A percentile compares a stretch with the other conserved stretches of the same genome.
Evolutionary conservation across 306 rosid species (phyloP).

Genomic region (Trifolium dubium): DNA sequence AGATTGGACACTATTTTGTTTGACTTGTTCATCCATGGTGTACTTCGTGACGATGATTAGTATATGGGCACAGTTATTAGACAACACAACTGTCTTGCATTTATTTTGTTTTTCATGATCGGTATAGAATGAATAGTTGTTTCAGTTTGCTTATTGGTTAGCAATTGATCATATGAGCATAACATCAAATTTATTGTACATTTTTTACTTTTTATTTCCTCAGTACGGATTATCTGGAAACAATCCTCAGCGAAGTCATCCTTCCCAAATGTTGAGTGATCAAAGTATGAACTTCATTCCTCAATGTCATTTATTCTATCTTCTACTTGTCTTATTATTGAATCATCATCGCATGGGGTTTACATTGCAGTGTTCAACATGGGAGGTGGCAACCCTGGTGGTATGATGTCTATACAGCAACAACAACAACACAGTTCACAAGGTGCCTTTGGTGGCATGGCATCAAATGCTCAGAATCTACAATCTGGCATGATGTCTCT

Average conservation of each 20-base stretch:
- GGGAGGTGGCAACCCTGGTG: slow-evolving; percentile 77
- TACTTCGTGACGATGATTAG: slow-evolving; percentile 1
- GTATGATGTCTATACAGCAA: slow-evolving; percentile 69
- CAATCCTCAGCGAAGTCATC: slow-evolving; percentile 82
- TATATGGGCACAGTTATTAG: not conserved
- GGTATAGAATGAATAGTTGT: slow-evolving; percentile 15
- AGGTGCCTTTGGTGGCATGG: slow-evolving; percentile 77
- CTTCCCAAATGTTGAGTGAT: slow-evolving; percentile 81
- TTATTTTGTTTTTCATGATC: slow-evolving; percentile 20
- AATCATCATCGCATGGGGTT: slow-evolving; percentile 34
- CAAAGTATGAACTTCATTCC: slow-evolving; percentile 66
- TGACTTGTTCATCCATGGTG: slow-evolving; percentile 8
- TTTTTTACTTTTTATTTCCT: slow-evolving; percentile 35
- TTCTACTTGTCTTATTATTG: slow-evolving; percentile 21
- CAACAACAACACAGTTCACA: slow-evolving; percentile 65
- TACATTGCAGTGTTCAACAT: slow-evolving; percentile 75
- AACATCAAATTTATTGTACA: slow-evolving; percentile 35
- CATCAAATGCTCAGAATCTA: slow-evolving; percentile 73
- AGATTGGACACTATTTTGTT: slow-evolving; percentile 25
- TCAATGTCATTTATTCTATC: slow-evolving; percentile 26
- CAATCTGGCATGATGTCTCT: slow-evolving; percentile 77
- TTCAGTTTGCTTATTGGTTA: slow-evolving; percentile 21
- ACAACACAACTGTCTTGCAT: not conserved
- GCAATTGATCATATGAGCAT: slow-evolving; percentile 26
- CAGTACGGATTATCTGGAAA: slow-evolving; percentile 75